Conservation (phyloP, 2,329 filamentous ascomycete genomes). For the Akanthomyces dipterigenus region DNA sequence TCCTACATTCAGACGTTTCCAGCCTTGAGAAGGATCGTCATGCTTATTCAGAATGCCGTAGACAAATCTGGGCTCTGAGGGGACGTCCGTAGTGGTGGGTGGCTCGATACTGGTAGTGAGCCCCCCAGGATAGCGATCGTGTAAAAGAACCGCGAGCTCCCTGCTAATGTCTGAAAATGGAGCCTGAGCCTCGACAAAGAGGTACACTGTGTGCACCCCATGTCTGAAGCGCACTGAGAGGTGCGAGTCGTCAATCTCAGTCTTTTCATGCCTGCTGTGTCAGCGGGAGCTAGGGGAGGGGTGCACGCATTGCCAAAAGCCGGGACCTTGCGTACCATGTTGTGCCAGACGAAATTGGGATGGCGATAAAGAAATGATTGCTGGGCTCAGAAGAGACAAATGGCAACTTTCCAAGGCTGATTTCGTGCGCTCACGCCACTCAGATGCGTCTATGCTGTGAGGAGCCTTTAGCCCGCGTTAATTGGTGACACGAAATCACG, state of each 20-base stretch:
- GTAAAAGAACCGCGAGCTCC: conserved; percentile 52
- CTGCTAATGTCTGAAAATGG: conserved; percentile 50
- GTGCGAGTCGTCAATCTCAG: conserved; percentile 39
- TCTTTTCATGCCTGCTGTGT: not conserved
- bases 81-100: conserved; percentile 31
- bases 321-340: not conserved
- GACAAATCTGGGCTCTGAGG: conserved; percentile 34
- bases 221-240: conserved; percentile 67
- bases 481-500: conserved; percentile 10
- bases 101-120: conserved; percentile 32
- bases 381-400: not conserved
- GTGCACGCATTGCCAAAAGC: not conserved
- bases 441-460: not conserved
- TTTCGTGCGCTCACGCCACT: not conserved
- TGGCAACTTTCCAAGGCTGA: not conserved
- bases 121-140: conserved; percentile 49
- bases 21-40: conserved; percentile 41
- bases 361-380: not conserved
- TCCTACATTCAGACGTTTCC: conserved; percentile 38
- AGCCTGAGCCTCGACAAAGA: conserved; percentile 55
- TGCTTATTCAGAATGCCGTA: conserved; percentile 41
- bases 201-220: conserved; percentile 62
- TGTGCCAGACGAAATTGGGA: not conserved
- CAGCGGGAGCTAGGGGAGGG: not conserved
- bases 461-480: conserved; percentile 1